phyloP scores from a whole-genome alignment of 495 filamentous ascomycete species.

The Penicillium turbatum region DNA sequence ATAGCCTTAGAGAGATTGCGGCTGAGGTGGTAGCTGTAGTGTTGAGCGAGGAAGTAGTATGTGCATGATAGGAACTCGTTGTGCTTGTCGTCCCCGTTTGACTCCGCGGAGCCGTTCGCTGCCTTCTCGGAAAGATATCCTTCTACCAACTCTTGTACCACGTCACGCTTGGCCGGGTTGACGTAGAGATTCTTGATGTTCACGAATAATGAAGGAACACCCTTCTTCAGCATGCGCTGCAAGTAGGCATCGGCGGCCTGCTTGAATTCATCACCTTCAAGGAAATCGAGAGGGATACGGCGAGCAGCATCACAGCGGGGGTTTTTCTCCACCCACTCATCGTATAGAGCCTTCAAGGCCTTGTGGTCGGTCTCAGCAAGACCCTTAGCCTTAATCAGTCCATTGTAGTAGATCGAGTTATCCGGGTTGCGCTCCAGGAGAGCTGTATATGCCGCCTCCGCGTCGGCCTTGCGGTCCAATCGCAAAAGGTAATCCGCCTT shows the following conservation, averaged over 20 bases:
- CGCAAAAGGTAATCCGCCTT: slow-evolving; percentile 79
- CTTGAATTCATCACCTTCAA: slow-evolving; percentile 79
- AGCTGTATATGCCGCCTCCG: slow-evolving; percentile 71
- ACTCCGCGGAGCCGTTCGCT: slow-evolving; percentile 44
- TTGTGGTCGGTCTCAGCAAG: slow-evolving; percentile 58
- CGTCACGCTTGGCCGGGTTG: slow-evolving; percentile 68
- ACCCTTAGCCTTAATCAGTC: slow-evolving; percentile 62
- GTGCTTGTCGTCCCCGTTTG: slow-evolving; percentile 45
- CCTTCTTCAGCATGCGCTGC: slow-evolving; percentile 82
- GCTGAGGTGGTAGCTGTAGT: slow-evolving; percentile 90
- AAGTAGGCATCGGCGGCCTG: slow-evolving; percentile 77
- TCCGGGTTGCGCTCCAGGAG: slow-evolving; percentile 86
- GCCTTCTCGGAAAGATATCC: slow-evolving; percentile 57
- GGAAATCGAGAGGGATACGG: slow-evolving; percentile 83
- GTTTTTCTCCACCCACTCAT: slow-evolving; percentile 73
- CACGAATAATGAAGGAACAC: slow-evolving; percentile 93
- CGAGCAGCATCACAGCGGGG: slow-evolving; percentile 80
- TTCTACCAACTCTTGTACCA: slow-evolving; percentile 70
- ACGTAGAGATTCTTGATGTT: slow-evolving; percentile 91
- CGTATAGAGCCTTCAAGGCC: slow-evolving; percentile 67
- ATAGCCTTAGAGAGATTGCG: slow-evolving; percentile 78
- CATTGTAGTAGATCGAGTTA: slow-evolving; percentile 79
- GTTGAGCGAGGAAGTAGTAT: slow-evolving; percentile 90
- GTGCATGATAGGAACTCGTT: slow-evolving; percentile 65
- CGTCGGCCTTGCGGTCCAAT: slow-evolving; percentile 74